phyloP scores from a whole-genome alignment of 495 filamentous ascomycete genomes.

The Xylona heveae region DNA sequence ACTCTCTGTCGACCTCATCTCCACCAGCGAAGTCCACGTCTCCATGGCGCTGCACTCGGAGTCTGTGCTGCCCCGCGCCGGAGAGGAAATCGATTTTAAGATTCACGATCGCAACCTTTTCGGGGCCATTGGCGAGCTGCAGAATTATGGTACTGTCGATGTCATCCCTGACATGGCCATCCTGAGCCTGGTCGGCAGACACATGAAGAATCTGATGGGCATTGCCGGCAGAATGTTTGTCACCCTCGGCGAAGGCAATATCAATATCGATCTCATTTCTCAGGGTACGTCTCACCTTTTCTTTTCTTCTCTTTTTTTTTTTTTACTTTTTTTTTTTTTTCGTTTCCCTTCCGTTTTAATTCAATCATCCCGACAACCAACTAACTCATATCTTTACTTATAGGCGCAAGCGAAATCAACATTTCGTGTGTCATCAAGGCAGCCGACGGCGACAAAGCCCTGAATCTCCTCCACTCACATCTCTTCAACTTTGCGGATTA shows the following conservation, averaged over 20 bases:
- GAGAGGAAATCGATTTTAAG: slow-evolving; percentile 32
- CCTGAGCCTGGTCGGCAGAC: slow-evolving; percentile 70
- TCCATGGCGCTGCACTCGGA: slow-evolving; percentile 80
- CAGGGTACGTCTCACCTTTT: slow-evolving; percentile 40
- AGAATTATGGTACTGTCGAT: slow-evolving; percentile 64
- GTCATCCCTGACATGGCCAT: slow-evolving; percentile 78
- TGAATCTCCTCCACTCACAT: slow-evolving; percentile 88
- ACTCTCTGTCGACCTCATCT: slow-evolving; percentile 81
- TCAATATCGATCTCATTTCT: slow-evolving; percentile 96
- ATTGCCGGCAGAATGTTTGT: slow-evolving; percentile 80
- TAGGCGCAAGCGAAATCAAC: slow-evolving; percentile 95
- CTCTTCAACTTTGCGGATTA: slow-evolving; percentile 33
- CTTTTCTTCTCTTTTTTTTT: slow-evolving; percentile 5
- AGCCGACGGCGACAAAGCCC: slow-evolving; percentile 67
- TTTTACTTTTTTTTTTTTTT: slow-evolving; percentile 2
- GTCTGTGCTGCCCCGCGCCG: slow-evolving; percentile 26
- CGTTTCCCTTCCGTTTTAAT: not conserved
- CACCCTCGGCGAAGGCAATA: slow-evolving; percentile 64
- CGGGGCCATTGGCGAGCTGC: slow-evolving; percentile 44
- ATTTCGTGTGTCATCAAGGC: slow-evolving; percentile 94
- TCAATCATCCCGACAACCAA: not conserved
- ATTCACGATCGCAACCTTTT: slow-evolving; percentile 43
- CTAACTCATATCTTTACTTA: not conserved
- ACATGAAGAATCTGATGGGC: slow-evolving; percentile 90
- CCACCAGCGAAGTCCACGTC: slow-evolving; percentile 83